Evolutionary conservation across 1,284 basidiomycete species (phyloP), one percentile per base, ranked within the genome.

Genomic region (Trametes pubescens): DNA sequence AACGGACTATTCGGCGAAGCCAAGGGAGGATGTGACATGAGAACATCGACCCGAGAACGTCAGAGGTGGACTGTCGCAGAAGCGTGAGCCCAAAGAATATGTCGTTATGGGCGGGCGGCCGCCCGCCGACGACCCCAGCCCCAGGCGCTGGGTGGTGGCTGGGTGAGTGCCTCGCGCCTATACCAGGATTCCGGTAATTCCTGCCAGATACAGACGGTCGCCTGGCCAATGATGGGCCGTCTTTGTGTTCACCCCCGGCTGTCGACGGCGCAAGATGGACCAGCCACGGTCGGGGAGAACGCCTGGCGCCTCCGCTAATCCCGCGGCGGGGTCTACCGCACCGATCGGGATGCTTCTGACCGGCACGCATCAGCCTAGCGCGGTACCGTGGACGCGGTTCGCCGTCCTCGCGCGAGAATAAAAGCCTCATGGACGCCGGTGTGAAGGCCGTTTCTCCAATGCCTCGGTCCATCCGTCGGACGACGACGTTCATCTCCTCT

Each of bases 381-480:
- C 67, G 67, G 64, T 66, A 60, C 67, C 67, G 65, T 62, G 53
- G 51, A 40, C 37, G 61, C 58, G 67, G 67, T 46, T 37, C 67
- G 60, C 58, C 54, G 56, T 59, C 47, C 59, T 59, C 59, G 61
- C 57, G 64, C 61, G 59, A 57, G 62, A 65, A 64, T 66, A 68
- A 64, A 68, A 68, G 64, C 47, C 62, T 61, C 67, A 60, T 63
- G 66, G 61, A 62, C 57, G 43, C 63, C 66, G 66, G 57, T 44
- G 21, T 53, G 53, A 53, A 65, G 60, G 29, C 60, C 57, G 57
- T 46, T 59, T 57, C 59, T 58, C 62, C 59, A 66, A 68, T 68
- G 67, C 58, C 58, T 64, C 47, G 61, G 56, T 62, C 58, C 57
- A 9, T n/a, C 57, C 48, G 62, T 54, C 59, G 64, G 59, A 54